Conservation (phyloP, 169 alveolate genomes). For the Plasmodium vinckei region DNA sequence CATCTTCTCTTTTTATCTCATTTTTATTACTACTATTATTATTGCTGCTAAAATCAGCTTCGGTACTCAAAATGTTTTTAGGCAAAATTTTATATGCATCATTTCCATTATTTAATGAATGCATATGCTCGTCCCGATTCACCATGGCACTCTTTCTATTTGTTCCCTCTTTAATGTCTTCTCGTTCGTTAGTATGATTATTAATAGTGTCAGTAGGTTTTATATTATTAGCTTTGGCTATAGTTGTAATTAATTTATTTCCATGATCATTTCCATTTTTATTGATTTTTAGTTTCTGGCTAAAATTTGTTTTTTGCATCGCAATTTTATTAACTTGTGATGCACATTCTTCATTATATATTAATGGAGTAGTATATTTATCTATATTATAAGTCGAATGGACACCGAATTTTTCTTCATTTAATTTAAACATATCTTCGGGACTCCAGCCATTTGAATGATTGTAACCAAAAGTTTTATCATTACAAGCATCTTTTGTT, state of each 20-base stretch:
- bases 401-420: constrained; percentile 90
- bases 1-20: too few relatives aligned
- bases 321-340: constrained; percentile 5
- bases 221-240: neutral
- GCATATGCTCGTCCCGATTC: too few relatives aligned
- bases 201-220: too few relatives aligned
- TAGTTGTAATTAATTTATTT: neutral
- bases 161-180: too few relatives aligned
- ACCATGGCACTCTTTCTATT: too few relatives aligned
- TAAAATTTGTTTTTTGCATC: neutral
- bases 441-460: constrained; percentile 89
- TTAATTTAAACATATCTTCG: constrained; percentile 91
- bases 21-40: constrained; percentile 4
- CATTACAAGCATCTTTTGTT: constrained; percentile 66
- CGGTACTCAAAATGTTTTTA: too few relatives aligned
- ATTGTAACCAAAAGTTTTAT: constrained; percentile 83
- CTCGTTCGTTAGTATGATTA: too few relatives aligned
- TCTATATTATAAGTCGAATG: constrained; percentile 87
- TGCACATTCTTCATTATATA: constrained; percentile 39
- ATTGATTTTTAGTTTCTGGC: neutral
- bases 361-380: constrained; percentile 80
- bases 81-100: too few relatives aligned
- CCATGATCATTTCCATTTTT: neutral
- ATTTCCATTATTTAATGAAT: too few relatives aligned
- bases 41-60: neutral